Evolutionary conservation across 306 rosid genomes (phyloP).

Genomic region (Boehmeria nivea): DNA sequence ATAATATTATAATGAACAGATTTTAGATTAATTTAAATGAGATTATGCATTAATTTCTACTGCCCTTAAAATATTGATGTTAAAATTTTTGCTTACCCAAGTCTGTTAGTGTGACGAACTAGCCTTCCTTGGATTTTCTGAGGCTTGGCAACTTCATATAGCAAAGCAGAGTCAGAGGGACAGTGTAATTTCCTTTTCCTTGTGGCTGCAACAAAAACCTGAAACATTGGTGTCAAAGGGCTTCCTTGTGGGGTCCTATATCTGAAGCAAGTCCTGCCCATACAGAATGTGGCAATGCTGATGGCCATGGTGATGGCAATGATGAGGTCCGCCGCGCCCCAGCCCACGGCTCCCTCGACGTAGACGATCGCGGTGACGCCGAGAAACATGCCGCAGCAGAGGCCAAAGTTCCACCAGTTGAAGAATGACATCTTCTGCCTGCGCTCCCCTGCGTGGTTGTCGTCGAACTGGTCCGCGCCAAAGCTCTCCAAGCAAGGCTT

Average conservation of each 20-base stretch:
- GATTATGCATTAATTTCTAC: no score
- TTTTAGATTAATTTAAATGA: no score
- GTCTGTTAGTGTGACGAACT: slow-evolving; percentile 58
- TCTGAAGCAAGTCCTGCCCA: slow-evolving; percentile 59
- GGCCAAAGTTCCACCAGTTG: no score
- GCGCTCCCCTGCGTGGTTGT: no score
- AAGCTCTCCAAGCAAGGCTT: no score
- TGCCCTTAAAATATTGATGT: no score
- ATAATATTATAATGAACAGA: no score
- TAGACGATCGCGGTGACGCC: slow-evolving; percentile 82
- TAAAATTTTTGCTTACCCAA: slow-evolving; percentile 48
- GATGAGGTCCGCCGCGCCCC: slow-evolving; percentile 67
- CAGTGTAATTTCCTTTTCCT: slow-evolving; percentile 50
- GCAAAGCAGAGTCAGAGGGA: slow-evolving; percentile 45
- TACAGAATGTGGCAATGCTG: slow-evolving; percentile 43
- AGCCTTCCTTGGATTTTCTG: slow-evolving; percentile 33
- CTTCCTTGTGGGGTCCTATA: slow-evolving; percentile 61
- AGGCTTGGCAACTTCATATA: slow-evolving; percentile 53
- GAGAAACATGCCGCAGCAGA: slow-evolving; percentile 61
- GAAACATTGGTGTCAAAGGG: slow-evolving; percentile 79
- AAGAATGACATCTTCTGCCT: no score
- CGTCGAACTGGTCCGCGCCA: no score
- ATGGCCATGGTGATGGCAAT: slow-evolving; percentile 51
- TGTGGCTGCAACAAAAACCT: slow-evolving; percentile 76
- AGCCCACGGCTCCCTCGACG: slow-evolving; percentile 58